Evolutionary conservation across 768 basidiomycete species (phyloP).

Genomic region (Russula griseocarnosa): DNA sequence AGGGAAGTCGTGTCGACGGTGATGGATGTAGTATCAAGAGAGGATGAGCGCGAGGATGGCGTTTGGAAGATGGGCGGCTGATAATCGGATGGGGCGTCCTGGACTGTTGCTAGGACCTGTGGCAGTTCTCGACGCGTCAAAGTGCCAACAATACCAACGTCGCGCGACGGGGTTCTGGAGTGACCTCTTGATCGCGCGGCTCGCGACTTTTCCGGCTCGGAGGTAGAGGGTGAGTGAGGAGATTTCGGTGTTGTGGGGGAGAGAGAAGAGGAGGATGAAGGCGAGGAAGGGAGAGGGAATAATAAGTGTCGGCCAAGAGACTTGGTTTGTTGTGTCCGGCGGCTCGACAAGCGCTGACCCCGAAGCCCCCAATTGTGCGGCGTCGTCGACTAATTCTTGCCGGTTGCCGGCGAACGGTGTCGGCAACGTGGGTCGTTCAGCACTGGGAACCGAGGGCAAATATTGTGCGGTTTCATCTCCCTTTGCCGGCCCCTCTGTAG

Average conservation of each 20-base stretch:
- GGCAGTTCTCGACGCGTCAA: slow-evolving; percentile 35
- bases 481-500: neutral
- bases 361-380: slow-evolving; percentile 19
- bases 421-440: slow-evolving; percentile 8
- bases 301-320: slow-evolving; percentile 4
- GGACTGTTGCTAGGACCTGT: slow-evolving; percentile 26
- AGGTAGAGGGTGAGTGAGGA: neutral
- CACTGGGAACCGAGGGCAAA: neutral
- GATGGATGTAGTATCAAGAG: slow-evolving; percentile 29
- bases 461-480: slow-evolving; percentile 3
- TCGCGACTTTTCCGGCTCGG: neutral
- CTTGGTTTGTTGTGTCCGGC: slow-evolving; percentile 2
- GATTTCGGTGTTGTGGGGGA: slow-evolving; percentile 16
- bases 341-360: slow-evolving; percentile 19
- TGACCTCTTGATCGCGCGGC: slow-evolving; percentile 20
- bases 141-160: slow-evolving; percentile 49
- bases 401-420: slow-evolving; percentile 10
- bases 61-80: slow-evolving; percentile 41
- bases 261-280: slow-evolving; percentile 36
- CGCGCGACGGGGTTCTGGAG: slow-evolving; percentile 43
- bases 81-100: slow-evolving; percentile 27
- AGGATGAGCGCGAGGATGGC: slow-evolving; percentile 35
- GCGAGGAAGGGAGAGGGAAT: slow-evolving; percentile 33
- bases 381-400: slow-evolving; percentile 7
- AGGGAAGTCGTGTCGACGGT: neutral